Percentiles rank a stretch among this genome's conserved stretches.
These are phyloP conservation scores for Globisporangium paroecandrum DNA, from an alignment of 352 stramenopile species.

Conservation along the genomic window DNA sequence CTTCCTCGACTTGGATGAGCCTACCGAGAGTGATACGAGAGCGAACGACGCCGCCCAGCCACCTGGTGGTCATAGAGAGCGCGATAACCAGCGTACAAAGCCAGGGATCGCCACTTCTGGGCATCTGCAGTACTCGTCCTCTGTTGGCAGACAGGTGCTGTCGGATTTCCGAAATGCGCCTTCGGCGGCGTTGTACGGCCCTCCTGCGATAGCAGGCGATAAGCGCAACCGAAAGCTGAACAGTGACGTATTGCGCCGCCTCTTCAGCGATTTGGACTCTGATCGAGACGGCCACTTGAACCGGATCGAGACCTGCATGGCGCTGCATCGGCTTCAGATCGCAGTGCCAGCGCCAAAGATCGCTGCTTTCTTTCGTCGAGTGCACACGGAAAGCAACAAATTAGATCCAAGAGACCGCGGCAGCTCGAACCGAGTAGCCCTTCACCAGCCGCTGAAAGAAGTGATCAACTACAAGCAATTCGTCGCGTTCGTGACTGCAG, in stretches of 20 bases:
- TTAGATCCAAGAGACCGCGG: slow-evolving; percentile 3
- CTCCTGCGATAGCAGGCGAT: slow-evolving; percentile 18
- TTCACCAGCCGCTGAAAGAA: slow-evolving; percentile 40
- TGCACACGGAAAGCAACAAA: slow-evolving; percentile 22
- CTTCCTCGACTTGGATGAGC: slow-evolving; percentile 4
- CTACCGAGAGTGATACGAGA: background rate
- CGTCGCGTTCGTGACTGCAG: slow-evolving; percentile 61
- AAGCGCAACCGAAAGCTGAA: slow-evolving; percentile 25
- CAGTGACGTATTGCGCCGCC: slow-evolving; percentile 53
- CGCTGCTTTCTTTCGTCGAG: slow-evolving; percentile 61
- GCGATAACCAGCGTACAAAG: background rate
- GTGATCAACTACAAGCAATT: slow-evolving; percentile 82
- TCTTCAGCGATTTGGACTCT: slow-evolving; percentile 75
- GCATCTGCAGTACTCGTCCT: slow-evolving; percentile 25
- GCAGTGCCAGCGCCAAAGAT: slow-evolving; percentile 52
- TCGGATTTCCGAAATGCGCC: slow-evolving; percentile 72
- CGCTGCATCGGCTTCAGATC: slow-evolving; percentile 70
- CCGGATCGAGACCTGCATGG: slow-evolving; percentile 67
- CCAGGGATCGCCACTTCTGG: background rate
- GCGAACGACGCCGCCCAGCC: too few relatives aligned
- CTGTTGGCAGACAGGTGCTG: slow-evolving; percentile 59
- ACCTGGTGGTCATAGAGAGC: background rate
- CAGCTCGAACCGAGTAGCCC: slow-evolving; percentile 1
- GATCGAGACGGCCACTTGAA: slow-evolving; percentile 71
- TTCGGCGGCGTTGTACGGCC: slow-evolving; percentile 54